Conservation (phyloP, 768 basidiomycete genomes). For the Hirschioporus abietinus region DNA sequence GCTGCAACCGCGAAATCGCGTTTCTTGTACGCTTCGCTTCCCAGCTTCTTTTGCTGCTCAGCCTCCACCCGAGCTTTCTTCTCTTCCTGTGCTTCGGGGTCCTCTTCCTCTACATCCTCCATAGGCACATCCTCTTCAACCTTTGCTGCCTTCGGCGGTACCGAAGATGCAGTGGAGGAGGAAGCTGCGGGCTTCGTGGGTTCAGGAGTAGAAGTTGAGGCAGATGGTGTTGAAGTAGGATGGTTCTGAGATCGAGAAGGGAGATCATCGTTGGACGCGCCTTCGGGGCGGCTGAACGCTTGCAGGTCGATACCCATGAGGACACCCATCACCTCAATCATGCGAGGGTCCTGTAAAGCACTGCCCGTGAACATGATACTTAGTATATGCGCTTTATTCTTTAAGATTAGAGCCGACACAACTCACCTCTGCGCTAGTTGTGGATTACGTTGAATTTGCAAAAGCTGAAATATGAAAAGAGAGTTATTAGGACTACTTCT, state of each 20-base stretch:
- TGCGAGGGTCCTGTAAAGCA: conserved; percentile 75
- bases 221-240: conserved; percentile 18
- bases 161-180: conserved; percentile 36
- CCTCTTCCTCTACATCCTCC: conserved; percentile 57
- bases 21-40: conserved; percentile 80
- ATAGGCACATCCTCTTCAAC: conserved; percentile 8
- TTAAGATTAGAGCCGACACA: conserved; percentile 1
- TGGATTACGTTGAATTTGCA: conserved; percentile 65
- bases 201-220: conserved; percentile 27
- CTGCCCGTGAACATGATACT: conserved; percentile 23
- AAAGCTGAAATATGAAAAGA: conserved; percentile 36
- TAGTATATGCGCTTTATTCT: conserved; percentile 5
- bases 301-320: conserved; percentile 92
- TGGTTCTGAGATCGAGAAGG: conserved; percentile 49
- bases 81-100: conserved; percentile 62
- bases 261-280: conserved; percentile 57
- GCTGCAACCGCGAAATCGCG: conserved; percentile 76
- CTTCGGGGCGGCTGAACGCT: conserved; percentile 79
- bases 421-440: conserved; percentile 52
- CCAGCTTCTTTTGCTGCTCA: conserved; percentile 72
- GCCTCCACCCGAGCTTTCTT: conserved; percentile 73
- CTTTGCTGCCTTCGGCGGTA: conserved; percentile 6
- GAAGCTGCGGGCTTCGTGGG: conserved; percentile 28
- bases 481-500: conserved; percentile 9
- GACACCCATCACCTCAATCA: conserved; percentile 91